Evolutionary conservation across 768 basidiomycete genomes (phyloP).

Genomic region (Trametes sanguinea): DNA sequence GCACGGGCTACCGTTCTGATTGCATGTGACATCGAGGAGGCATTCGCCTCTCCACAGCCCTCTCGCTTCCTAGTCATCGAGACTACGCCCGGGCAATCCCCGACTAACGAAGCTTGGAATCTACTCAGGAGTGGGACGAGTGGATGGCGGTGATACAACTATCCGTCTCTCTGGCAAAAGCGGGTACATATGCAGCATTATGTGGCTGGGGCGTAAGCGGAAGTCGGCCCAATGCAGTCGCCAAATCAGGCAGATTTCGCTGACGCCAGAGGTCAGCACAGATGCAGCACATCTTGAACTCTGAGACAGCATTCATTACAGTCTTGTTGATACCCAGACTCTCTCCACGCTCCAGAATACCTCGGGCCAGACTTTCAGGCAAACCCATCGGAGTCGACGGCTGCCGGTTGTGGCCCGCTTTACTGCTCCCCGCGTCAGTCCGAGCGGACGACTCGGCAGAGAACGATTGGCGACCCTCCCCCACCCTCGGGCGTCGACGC

Average conservation of each 20-base stretch:
- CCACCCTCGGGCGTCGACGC: conserved; percentile 39
- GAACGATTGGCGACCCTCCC: conserved; percentile 35
- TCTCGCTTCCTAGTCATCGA: no score
- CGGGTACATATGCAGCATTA: conserved; percentile 58
- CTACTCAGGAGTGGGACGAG: no score
- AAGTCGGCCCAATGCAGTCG: conserved; percentile 63
- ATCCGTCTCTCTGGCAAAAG: conserved; percentile 62
- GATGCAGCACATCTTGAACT: conserved; percentile 59
- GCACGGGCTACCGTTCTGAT: no score
- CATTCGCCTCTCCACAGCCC: no score
- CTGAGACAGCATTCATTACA: conserved; percentile 78
- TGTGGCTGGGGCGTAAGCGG: conserved; percentile 44
- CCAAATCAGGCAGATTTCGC: conserved; percentile 85
- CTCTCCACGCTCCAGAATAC: conserved; percentile 74
- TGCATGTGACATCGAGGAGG: no score
- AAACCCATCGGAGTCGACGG: conserved; percentile 48
- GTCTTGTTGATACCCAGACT: conserved; percentile 84
- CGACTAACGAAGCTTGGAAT: no score
- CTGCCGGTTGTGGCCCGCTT: conserved; percentile 26
- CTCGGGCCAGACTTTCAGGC: conserved; percentile 72
- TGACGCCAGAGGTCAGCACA: conserved; percentile 32
- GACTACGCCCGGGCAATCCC: no score
- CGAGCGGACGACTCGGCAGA: conserved; percentile 14
- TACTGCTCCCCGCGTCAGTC: conserved; percentile 7
- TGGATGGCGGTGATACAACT: no score